Conservation (phyloP, 108 stramenopile genomes). For the Nannochloropsis granulata region DNA sequence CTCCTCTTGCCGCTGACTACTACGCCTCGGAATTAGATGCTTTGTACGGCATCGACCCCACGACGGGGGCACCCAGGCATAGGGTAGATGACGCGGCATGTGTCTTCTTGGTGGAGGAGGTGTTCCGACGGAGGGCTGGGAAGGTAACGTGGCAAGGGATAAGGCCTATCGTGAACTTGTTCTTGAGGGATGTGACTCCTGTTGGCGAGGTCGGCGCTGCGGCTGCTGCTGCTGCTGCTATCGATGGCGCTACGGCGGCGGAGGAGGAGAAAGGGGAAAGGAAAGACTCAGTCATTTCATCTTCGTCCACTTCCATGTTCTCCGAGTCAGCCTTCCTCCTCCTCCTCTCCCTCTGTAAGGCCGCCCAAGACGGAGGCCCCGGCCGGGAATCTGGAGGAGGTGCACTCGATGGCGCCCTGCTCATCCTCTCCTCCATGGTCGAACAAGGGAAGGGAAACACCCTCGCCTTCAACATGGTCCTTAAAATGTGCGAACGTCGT, state of each 20-base stretch:
- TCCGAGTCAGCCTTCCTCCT: neutral
- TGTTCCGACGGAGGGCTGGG: neutral
- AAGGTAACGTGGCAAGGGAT: neutral
- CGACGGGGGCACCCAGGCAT: neutral
- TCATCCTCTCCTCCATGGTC: neutral
- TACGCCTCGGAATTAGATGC: neutral
- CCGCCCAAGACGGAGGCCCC: neutral
- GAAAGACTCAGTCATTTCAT: neutral
- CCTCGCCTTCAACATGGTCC: neutral
- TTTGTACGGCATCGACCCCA: neutral
- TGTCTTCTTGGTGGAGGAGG: neutral
- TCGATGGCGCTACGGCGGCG: neutral
- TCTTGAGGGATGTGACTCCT: neutral
- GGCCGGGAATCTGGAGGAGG: neutral
- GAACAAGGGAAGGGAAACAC: neutral
- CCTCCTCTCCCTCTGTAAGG: neutral
- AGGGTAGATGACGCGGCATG: neutral
- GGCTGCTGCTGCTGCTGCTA: neutral
- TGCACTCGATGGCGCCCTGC: neutral
- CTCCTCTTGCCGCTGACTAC: neutral
- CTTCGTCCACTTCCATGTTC: neutral
- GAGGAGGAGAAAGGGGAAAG: neutral
- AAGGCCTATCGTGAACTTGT: neutral
- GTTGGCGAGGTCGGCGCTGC: neutral
- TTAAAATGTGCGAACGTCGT: neutral